Evolutionary conservation across 1,139 yeast species (phyloP).

Genomic region (Saccharomyces hybrid): DNA sequence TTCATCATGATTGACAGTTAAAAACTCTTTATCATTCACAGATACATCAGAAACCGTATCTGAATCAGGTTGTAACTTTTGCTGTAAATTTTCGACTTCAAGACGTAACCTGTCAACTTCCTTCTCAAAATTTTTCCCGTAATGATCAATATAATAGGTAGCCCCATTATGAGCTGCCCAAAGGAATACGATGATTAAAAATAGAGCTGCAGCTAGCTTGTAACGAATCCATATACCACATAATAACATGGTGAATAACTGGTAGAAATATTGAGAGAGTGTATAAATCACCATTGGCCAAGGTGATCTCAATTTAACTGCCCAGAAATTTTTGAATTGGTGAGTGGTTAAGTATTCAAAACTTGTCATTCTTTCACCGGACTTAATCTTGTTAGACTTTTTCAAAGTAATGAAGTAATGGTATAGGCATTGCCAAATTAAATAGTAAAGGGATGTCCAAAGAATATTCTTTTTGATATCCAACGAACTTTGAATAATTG

Average conservation of each 20-base stretch:
- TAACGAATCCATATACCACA: constrained; percentile 82
- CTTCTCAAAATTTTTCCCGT: constrained; percentile 77
- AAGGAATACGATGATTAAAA: constrained; percentile 62
- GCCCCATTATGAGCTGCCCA: constrained; percentile 91
- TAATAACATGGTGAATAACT: constrained; percentile 77
- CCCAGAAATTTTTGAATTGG: constrained; percentile 63
- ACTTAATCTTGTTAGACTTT: constrained; percentile 69
- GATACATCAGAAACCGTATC: neutral
- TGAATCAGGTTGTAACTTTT: constrained; percentile 12
- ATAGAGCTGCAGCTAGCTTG: constrained; percentile 56
- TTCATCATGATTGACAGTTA: neutral
- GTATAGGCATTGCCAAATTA: constrained; percentile 86
- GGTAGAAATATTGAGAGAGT: constrained; percentile 78
- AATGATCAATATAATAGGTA: constrained; percentile 83
- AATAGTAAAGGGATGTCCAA: constrained; percentile 76
- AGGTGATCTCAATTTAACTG: constrained; percentile 78
- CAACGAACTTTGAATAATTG: constrained; percentile 52
- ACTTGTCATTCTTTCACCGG: constrained; percentile 74
- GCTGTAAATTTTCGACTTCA: constrained; percentile 56
- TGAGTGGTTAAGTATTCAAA: constrained; percentile 73
- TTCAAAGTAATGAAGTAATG: constrained; percentile 87
- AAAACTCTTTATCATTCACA: neutral
- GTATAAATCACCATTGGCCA: constrained; percentile 84
- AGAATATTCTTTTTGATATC: constrained; percentile 62
- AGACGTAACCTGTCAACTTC: constrained; percentile 65